Percentiles rank a stretch among this genome's conserved stretches.
Evolutionary conservation across 2,329 filamentous ascomycete genomes (phyloP).

Genomic region (Lecanicillium sp.): DNA sequence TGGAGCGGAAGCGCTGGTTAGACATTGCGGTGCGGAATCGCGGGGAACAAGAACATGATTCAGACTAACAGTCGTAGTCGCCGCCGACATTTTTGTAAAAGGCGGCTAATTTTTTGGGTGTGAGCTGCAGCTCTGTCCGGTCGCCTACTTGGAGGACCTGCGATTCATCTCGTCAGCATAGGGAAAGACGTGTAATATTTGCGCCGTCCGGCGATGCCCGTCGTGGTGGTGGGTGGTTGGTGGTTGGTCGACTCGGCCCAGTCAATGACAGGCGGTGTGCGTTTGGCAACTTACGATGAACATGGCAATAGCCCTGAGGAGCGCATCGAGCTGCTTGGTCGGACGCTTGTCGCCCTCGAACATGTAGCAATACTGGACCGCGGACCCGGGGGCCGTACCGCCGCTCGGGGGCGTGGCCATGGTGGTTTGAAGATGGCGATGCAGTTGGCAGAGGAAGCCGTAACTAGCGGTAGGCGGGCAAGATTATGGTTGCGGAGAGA

Average conservation of each 20-base stretch:
- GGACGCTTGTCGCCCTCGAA: slow-evolving; percentile 63
- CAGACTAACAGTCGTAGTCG: slow-evolving; percentile 60
- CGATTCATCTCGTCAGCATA: neutral
- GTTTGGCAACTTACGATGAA: slow-evolving; percentile 56
- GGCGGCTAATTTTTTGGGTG: slow-evolving; percentile 63
- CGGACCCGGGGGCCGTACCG: slow-evolving; percentile 11
- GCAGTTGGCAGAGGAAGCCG: slow-evolving; percentile 9
- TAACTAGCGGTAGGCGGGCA: slow-evolving; percentile 2
- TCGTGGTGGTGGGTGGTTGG: neutral
- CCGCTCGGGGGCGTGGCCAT: slow-evolving; percentile 23
- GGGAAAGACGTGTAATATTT: too few relatives aligned
- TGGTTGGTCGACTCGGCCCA: neutral
- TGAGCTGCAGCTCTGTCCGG: slow-evolving; percentile 46
- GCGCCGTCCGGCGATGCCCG: neutral
- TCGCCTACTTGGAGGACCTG: slow-evolving; percentile 56
- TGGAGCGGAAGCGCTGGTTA: slow-evolving; percentile 22
- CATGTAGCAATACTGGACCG: slow-evolving; percentile 55
- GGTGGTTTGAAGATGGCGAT: slow-evolving; percentile 9
- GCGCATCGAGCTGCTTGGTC: slow-evolving; percentile 58
- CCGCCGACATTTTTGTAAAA: slow-evolving; percentile 73
- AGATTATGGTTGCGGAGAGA: slow-evolving; percentile 10
- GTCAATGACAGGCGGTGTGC: slow-evolving; percentile 8
- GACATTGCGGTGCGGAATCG: slow-evolving; percentile 2
- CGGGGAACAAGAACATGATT: neutral
- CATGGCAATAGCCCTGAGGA: slow-evolving; percentile 61